Base-by-base conservation (phyloP, 192 early-diverging fungal species). In the Piromyces sp. region DNA sequence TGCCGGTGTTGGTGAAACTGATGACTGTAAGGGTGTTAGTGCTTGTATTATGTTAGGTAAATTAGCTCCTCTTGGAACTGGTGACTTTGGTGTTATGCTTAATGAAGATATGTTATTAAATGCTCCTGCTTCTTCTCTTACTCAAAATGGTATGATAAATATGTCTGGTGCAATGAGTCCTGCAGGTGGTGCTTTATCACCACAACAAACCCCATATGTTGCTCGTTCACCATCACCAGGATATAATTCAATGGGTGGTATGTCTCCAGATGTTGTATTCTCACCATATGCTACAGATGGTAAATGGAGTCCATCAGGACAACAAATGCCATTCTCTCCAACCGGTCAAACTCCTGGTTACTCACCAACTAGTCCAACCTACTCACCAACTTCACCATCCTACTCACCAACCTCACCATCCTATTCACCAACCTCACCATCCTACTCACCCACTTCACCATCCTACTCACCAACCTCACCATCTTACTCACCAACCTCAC, bases 41-140 rank as follows among this genome's bases (percentile, higher is more conserved):
- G 97, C 98, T 85, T 97, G 96, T 87, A 97, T 99, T 38, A 92
- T 99, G 89, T 89, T 99, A 51, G 97, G 97, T 78, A 96, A 99
- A 89, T 88, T 99, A 40, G 96, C 97, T 26, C 95, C 96, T 80
- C 85, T 99, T 78, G 97, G 97, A 80, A 96, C 97, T 0, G 96
- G 96, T 82, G 91, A 92, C 83, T 95, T 98, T 85, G 96, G 95
- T 81, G 91, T 99, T 79, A 89, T 96, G 88, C 88, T 99, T 83
- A 94, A 99, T 84, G 94, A 95, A 86, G 94, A 96, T 51, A 93
- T 93, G 94, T 87, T 99, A 33, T 91, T 91, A 82, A 89, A 81
- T 40, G 83, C 28, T 88, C 89, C 37, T 86, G 83, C 78, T 26
- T 30, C 30, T 16, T 82, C 29, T 79, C 19, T 40, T 83, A 78